phyloP scores from a whole-genome alignment of 2,329 filamentous ascomycete species.

The Xylariaceae sp. region DNA sequence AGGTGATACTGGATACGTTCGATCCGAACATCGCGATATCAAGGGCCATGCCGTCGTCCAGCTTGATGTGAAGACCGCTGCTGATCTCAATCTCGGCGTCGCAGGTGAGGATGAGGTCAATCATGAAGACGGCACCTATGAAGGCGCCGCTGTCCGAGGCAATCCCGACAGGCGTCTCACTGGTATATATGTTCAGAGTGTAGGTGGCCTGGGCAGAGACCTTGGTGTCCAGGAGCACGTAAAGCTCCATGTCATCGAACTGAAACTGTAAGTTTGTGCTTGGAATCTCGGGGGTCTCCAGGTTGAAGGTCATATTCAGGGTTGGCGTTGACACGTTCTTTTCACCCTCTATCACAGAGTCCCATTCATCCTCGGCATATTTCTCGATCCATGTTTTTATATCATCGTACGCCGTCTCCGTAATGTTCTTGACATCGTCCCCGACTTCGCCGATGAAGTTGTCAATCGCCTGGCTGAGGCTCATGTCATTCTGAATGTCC shows the following conservation, averaged over 20 bases:
- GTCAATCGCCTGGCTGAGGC: neutral
- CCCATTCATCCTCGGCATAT: neutral
- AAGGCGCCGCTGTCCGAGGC: slow-evolving; percentile 29
- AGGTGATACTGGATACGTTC: slow-evolving; percentile 37
- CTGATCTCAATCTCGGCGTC: slow-evolving; percentile 41
- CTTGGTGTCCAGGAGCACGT: slow-evolving; percentile 37
- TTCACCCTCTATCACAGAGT: neutral
- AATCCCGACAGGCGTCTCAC: slow-evolving; percentile 36
- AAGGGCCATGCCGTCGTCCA: slow-evolving; percentile 42
- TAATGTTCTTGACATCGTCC: neutral
- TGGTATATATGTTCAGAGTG: slow-evolving; percentile 40
- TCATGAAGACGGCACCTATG: slow-evolving; percentile 38
- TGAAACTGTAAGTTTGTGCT: slow-evolving; percentile 35
- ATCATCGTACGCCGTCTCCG: neutral
- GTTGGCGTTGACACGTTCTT: slow-evolving; percentile 4
- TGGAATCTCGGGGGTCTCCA: slow-evolving; percentile 36
- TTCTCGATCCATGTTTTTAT: neutral
- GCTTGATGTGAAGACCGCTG: slow-evolving; percentile 46
- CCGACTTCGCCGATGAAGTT: neutral
- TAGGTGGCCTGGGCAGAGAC: slow-evolving; percentile 36
- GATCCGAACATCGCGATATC: slow-evolving; percentile 42
- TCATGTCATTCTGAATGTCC: neutral
- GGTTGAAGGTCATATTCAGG: slow-evolving; percentile 33
- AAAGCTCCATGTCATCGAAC: slow-evolving; percentile 46
- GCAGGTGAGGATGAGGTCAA: slow-evolving; percentile 45